Percentiles rank a stretch among this genome's conserved stretches.
These are phyloP conservation scores for Polygonum maritimum DNA, from an alignment of 148 eudicot genomes.

Conservation along the genomic window DNA sequence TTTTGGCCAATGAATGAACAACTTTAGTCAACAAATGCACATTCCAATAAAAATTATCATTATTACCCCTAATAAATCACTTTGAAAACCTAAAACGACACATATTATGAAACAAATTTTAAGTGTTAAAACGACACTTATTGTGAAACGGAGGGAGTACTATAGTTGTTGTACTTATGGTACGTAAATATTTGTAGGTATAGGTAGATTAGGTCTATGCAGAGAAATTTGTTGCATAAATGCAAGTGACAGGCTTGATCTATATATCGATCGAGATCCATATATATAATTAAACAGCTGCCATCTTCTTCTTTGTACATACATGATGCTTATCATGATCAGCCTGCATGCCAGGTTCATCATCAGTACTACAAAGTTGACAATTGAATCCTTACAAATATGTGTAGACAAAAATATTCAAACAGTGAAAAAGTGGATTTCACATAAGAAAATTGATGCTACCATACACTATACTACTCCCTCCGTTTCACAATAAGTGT, in stretches of 20 bases:
- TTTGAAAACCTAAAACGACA: no score
- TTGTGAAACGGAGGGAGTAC: no score
- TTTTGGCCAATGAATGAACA: no score
- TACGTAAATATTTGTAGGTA: not conserved
- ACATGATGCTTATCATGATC: not conserved
- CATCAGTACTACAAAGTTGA: slow-evolving; percentile 1
- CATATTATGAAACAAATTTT: no score
- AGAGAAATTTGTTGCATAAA: not conserved
- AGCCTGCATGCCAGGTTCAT: not conserved
- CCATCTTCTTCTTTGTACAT: not conserved
- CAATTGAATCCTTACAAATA: slow-evolving; percentile 3
- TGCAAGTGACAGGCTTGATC: not conserved
- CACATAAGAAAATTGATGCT: not conserved
- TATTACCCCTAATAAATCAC: no score
- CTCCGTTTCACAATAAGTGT: no score
- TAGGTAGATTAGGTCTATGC: not conserved
- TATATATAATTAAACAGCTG: not conserved
- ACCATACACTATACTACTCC: not conserved
- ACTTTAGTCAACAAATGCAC: no score
- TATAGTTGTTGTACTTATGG: not conserved
- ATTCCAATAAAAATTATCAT: no score
- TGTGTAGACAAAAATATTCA: slow-evolving; percentile 1
- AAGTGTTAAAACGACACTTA: no score
- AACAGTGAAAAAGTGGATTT: not conserved
- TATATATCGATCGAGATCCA: not conserved